Evolutionary conservation across 2,329 filamentous ascomycete species (phyloP).

Genomic region (Sporothrix dimorphospora): DNA sequence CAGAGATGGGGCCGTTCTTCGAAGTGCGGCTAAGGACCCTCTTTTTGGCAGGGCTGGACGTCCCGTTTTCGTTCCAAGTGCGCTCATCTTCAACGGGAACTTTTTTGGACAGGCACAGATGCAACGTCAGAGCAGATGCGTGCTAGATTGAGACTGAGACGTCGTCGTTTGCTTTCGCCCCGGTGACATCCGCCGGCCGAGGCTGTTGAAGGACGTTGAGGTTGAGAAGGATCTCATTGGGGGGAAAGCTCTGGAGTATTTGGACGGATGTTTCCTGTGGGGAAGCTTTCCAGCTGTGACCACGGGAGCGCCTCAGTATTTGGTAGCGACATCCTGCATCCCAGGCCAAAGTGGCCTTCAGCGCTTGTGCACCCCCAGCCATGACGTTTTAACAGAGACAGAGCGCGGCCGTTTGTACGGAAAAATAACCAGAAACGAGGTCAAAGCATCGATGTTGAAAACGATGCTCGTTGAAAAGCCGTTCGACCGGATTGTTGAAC

Average conservation of each 20-base stretch:
- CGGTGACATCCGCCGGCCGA: neutral
- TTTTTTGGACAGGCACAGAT: neutral
- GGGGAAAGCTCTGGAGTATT: neutral
- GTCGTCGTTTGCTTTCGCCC: too few species aligned
- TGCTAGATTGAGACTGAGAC: too few species aligned
- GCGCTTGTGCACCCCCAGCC: neutral
- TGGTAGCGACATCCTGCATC: too few species aligned
- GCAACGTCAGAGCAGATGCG: neutral
- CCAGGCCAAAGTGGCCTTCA: neutral
- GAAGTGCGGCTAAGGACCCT: slow-evolving; percentile 1
- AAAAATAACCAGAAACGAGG: too few species aligned
- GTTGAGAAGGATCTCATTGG: neutral
- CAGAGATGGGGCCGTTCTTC: neutral
- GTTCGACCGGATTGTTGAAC: neutral
- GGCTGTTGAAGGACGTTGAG: neutral
- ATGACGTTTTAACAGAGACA: neutral
- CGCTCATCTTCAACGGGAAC: neutral
- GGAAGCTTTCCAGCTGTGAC: neutral
- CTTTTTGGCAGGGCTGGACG: neutral
- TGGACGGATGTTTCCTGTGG: neutral
- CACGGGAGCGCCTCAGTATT: too few species aligned
- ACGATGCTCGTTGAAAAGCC: neutral
- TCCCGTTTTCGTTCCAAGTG: neutral
- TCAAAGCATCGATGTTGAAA: neutral
- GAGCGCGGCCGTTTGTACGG: neutral